Evolutionary conservation across 2,329 filamentous ascomycete genomes (phyloP), one percentile per base, ranked within the genome.

Genomic region (Phyllosticta citribraziliensis): DNA sequence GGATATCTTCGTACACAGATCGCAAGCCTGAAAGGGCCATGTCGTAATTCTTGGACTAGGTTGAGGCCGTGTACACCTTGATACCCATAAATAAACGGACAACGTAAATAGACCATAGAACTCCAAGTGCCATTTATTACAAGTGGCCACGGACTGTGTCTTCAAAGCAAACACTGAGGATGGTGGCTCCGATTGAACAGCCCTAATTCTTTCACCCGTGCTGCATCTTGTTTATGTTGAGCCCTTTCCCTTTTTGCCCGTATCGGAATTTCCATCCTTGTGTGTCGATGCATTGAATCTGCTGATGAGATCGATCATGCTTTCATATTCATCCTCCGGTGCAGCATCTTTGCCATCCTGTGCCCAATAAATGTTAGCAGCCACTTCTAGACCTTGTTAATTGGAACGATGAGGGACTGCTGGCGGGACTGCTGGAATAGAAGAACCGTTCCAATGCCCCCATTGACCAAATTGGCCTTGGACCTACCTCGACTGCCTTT

Each of bases 231-330:
- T n/a, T 47, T 14, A 47, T 47, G 40, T 5, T 14, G 40, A 47
- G 17, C 40, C 40, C 40, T 47, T 47, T 17, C 40, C 40, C 40
- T 47, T 47, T 47, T 47, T 47, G n/a, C 40, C 40, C 14, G 40
- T 6, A 17, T n/a, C 14, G 3, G 40, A 40, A 6, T n/a, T n/a
- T 47, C 40, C 40, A 6, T 47, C 40, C 5, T 47, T n/a, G 2
- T 47, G 17, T 17, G 17, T 47, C 40, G 40, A 47, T 19, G 40
- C 40, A 47, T 64, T 64, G 30, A 69, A 67, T 17, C 69, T 67
- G 56, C 71, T 70, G 27, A 73, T 72, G 22, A 73, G 52, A 30
- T 62, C 60, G 2, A 62, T 25, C 60, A 62, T 11, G 24, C 52
- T 62, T 25, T 62, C 51, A 0, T 52, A 17, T 12, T 55, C 51